Conservation (phyloP, 2,329 filamentous ascomycete genomes). For the Talaromyces verruculosus region DNA sequence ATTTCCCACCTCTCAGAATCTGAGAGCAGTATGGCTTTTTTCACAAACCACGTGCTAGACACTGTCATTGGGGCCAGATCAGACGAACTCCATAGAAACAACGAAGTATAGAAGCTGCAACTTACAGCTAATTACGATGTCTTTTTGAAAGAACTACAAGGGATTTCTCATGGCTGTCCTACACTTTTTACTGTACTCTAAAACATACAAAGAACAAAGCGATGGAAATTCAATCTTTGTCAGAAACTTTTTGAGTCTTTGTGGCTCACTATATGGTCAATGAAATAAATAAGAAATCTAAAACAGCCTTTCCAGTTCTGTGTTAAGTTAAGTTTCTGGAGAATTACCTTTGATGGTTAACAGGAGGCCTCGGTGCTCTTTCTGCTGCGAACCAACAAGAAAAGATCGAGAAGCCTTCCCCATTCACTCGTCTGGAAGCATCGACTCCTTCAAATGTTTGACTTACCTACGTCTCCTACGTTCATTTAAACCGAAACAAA, state of each 20-base stretch:
- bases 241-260: not conserved
- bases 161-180: not conserved
- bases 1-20: not conserved
- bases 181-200: not conserved
- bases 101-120: not conserved
- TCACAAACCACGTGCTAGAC: not conserved
- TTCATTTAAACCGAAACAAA: not conserved
- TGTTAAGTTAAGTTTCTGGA: not conserved
- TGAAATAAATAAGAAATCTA: not conserved
- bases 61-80: not conserved
- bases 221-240: not conserved
- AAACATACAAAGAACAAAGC: not conserved
- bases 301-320: not conserved
- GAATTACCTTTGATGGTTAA: not conserved
- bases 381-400: not conserved
- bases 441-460: not conserved
- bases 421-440: not conserved
- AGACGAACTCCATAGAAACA: not conserved
- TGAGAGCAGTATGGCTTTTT: not conserved
- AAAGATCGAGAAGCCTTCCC: not conserved
- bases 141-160: not conserved
- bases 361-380: not conserved
- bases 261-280: conserved; percentile 1
- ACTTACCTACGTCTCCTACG: not conserved
- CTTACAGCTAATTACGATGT: not conserved